phyloP scores from a whole-genome alignment of 257 asterid genomes.

The Solanum stenotomum region DNA sequence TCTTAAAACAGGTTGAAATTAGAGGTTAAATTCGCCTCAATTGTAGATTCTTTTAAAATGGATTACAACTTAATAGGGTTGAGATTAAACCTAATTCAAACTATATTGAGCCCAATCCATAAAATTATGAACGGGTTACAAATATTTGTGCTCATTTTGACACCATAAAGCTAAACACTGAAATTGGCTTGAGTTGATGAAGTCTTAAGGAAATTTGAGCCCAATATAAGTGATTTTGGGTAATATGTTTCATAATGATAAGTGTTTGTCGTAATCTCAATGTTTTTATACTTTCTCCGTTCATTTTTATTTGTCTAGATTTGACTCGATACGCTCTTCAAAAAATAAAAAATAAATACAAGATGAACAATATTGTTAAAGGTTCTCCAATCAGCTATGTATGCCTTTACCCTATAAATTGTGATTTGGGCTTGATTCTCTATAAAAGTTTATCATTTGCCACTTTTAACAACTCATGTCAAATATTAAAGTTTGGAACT shows the following conservation, averaged over 20 bases:
- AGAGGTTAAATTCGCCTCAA: too few relatives aligned
- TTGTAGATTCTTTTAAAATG: too few relatives aligned
- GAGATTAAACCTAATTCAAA: background rate
- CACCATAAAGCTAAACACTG: too few relatives aligned
- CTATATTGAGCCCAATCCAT: too few relatives aligned
- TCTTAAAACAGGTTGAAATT: too few relatives aligned
- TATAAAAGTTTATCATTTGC: background rate
- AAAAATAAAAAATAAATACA: background rate
- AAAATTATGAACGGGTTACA: too few relatives aligned
- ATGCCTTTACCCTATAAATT: background rate
- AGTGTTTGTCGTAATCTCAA: background rate
- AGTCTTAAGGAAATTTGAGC: background rate
- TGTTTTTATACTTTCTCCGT: too few relatives aligned
- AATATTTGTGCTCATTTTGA: too few relatives aligned
- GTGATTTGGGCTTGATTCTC: background rate
- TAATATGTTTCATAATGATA: background rate
- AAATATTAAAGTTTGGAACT: background rate
- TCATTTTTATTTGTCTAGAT: too few relatives aligned
- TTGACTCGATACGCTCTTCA: too few relatives aligned
- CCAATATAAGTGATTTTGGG: background rate
- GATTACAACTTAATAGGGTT: background rate
- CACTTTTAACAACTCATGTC: background rate
- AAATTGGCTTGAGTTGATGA: background rate
- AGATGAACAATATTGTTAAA: too few relatives aligned
- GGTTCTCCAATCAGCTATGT: background rate